Evolutionary conservation across 805 yeast genomes (phyloP), one percentile per base, ranked within the genome.

Genomic region (Debaryomyces maramus): DNA sequence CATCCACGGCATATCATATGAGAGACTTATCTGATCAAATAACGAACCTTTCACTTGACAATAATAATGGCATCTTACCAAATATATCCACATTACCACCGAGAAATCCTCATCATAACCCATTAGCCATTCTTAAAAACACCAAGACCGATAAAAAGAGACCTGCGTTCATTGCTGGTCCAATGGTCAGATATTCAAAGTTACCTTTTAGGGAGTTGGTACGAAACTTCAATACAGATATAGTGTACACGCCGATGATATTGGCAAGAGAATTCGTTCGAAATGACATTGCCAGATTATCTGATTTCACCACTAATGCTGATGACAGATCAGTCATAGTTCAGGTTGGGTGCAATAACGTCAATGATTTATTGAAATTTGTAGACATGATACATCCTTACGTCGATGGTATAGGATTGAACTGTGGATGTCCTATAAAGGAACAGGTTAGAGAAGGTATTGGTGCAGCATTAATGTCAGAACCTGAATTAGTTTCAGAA

Each of bases 181-280:
- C 99, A 4, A 93, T 93, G 99, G 99, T 93, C 1, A 70, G 99
- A 37, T 93, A 93, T 68, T 88, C 96, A 1, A 91, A 93, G 60
- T 73, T 93, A 31, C 97, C 98, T 3, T 91, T 93, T 56, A 73
- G 99, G 38, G 86, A 87, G 43, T 67, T 87, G 5, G 81, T 67
- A 5, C 55, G 97, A 22, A 81, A 81, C 27, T 87, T 81, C 58
- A 71, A 77, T 39, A 79, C 83, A 32, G 96, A 89, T 57, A 82
- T 91, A 6, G 95, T 88, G 3, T 90, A 93, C 56, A 80, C 96
- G 0, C 99, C 99, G 7, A 93, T 93, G 99, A 90, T 93, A 30
- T 68, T 93, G 38, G 98, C 98, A 4, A 69, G 98, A 37, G 99
- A 93, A 62, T 93, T 88, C 73, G 96, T 88, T 3, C 71, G 97